A percentile compares a stretch with the other conserved stretches of the same genome.
phyloP scores from a whole-genome alignment of 306 rosid species.

The Cucumis sativus region Cucumber_9930_V3 NC_026657.2:7759501-7760000 shows the following conservation, averaged over 20 bases:
- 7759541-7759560: not conserved
- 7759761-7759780: slow-evolving; percentile 95
- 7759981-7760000: not conserved
- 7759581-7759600: not conserved
- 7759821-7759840: not conserved
- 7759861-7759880: not conserved
- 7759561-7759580: not conserved
- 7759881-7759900: not conserved
- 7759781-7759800: slow-evolving; percentile 73
- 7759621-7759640: too few species aligned
- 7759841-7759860: not conserved
- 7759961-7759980: too few species aligned
- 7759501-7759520: not conserved
- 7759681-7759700: slow-evolving; percentile 78
- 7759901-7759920: not conserved
- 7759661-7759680: not conserved
- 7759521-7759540: not conserved
- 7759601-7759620: not conserved
- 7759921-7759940: not conserved
- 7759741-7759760: slow-evolving; percentile 91
- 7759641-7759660: not conserved
- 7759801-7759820: slow-evolving; percentile 86
- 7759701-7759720: slow-evolving; percentile 77
- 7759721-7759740: slow-evolving; percentile 92
- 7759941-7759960: not conserved